Percentiles rank a stretch among this genome's conserved stretches.
Evolutionary conservation across 805 yeast genomes (phyloP).

Genomic region (Saturnispora dispora): DNA sequence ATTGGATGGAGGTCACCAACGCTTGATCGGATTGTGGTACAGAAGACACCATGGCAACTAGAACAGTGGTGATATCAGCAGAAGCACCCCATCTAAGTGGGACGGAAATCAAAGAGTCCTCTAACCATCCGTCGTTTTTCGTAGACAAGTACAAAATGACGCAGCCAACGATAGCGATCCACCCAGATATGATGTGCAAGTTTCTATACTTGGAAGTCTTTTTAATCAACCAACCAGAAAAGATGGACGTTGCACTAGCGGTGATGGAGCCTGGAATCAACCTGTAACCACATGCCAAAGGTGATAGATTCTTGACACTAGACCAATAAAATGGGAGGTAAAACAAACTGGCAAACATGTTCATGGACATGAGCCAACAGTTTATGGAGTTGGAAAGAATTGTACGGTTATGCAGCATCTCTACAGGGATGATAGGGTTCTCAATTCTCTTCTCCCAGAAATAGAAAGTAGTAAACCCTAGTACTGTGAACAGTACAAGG

Average conservation of each 20-base stretch:
- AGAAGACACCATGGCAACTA: constrained; percentile 68
- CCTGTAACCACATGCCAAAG: constrained; percentile 32
- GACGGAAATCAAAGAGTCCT: constrained; percentile 37
- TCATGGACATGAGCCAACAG: constrained; percentile 66
- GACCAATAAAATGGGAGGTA: constrained; percentile 59
- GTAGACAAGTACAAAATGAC: constrained; percentile 23
- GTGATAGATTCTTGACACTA: constrained; percentile 20
- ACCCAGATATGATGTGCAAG: constrained; percentile 29
- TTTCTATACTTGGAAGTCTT: constrained; percentile 55
- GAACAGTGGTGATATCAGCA: constrained; percentile 56
- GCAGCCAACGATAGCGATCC: constrained; percentile 44
- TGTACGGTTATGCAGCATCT: constrained; percentile 48
- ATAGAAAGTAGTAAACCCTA: constrained; percentile 14
- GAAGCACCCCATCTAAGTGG: constrained; percentile 62
- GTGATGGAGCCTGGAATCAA: constrained; percentile 54
- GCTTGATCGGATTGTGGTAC: constrained; percentile 68
- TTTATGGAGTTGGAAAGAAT: constrained; percentile 56
- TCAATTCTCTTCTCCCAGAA: constrained; percentile 14
- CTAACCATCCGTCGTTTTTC: constrained; percentile 16
- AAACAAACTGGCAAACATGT: constrained; percentile 51
- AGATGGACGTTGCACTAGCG: constrained; percentile 56
- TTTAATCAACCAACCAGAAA: constrained; percentile 59
- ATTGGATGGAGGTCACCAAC: constrained; percentile 80
- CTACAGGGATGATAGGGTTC: constrained; percentile 63
- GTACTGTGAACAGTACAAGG: constrained; percentile 5